Base-by-base conservation (phyloP, 441 rosid genomes). In the Erysimum pusillum region DNA sequence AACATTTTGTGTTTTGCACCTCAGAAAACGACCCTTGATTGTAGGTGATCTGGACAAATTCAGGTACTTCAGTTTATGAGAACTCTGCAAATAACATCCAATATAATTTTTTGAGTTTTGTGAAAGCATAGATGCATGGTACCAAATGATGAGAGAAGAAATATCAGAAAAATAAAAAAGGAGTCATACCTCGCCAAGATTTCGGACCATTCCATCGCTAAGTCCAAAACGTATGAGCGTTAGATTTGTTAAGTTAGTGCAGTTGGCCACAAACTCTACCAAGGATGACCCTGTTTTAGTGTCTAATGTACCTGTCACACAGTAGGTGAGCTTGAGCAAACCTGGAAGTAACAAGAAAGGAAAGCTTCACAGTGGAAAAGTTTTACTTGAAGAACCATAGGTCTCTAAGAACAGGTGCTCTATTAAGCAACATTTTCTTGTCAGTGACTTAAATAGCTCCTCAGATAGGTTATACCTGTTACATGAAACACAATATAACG, bases 371-470 rank as follows among this genome's bases (percentile, higher is more conserved):
- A 20, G 35, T 59, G 49, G 73, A 71, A 67, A 65, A 39, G 38
- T 22, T 60, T 59, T 66, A 78, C 81, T 28, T 59, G 4, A 41
- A 32, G 13, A 17, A 10, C 13, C 59, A 61, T 59, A 59, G 51
- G 22, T 41, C 63, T 91, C 93, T 52, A 93, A 88, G 84, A 87
- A 87, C 80, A 90, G 82, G 25, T 94, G 85, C 87, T 88, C 93
- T 77, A 93, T 82, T 79, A 86, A 80, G 73, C 74, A 94, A 54
- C 94, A 91, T 71, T 83, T 83, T 73, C 11, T 51, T 81, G 91
- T 81, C 67, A 91, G 88, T 12, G 91, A 82, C 81, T 69, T 81
- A 85, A 90, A 84, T 32, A 77, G 4, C 77, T 84, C 89, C 71
- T 87, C 86, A 83, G 85, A 58, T 67, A 83, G 90, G 79, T 82